Conservation (phyloP, 176 grass and related monocot genomes). For the Tillandsia leiboldiana region DNA sequence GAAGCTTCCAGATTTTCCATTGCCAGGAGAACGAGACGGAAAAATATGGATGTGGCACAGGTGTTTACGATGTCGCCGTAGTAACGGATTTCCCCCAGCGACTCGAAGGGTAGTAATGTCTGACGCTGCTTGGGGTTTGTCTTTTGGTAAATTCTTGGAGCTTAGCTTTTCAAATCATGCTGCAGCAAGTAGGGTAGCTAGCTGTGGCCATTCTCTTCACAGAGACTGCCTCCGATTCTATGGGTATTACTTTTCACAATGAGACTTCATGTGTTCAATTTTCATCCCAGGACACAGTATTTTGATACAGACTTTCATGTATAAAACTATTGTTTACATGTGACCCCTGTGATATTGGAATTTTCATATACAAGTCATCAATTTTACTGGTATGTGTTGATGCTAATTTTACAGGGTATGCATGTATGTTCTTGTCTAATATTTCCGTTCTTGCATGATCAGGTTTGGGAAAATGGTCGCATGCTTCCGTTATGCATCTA, state of each 20-base stretch:
- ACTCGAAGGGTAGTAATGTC: constrained; percentile 87
- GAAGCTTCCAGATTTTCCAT: constrained; percentile 54
- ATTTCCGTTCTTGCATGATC: constrained; percentile 26
- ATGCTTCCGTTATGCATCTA: constrained; percentile 76
- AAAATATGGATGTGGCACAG: constrained; percentile 99
- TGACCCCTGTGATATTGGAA: not conserved
- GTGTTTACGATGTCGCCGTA: constrained; percentile 73
- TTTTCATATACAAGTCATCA: not conserved
- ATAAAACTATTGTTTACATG: no score
- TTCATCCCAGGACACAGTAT: no score
- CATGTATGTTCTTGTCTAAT: constrained; percentile 4
- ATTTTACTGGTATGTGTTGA: no score
- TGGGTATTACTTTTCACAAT: constrained; percentile 41
- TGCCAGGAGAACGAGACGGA: constrained; percentile 70
- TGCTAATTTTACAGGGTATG: no score
- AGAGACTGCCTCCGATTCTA: constrained; percentile 95
- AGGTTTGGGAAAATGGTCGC: constrained; percentile 87
- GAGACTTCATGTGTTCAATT: not conserved
- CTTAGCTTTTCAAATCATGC: constrained; percentile 95
- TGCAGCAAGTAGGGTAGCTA: constrained; percentile 85
- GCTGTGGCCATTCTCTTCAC: constrained; percentile 91
- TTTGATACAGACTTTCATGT: no score
- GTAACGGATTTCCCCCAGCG: constrained; percentile 83
- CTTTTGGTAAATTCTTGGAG: constrained; percentile 98
- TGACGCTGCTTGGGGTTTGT: constrained; percentile 92